Conservation (phyloP, 148 eudicot genomes). For the Persicaria maculosa region DNA sequence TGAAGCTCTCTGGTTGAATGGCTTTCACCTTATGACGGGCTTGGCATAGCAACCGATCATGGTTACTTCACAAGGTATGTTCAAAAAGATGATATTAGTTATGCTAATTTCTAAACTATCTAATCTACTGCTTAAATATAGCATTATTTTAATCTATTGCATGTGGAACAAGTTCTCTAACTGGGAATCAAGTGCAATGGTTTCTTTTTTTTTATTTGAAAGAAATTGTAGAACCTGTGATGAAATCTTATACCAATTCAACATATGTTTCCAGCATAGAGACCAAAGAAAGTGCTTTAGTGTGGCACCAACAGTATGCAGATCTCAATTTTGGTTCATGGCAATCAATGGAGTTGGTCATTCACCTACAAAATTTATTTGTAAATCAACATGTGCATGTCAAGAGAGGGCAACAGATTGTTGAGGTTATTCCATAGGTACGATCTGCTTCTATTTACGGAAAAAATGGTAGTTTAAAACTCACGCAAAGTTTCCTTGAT, state of each 20-base stretch:
- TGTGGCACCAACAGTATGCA: conserved; percentile 87
- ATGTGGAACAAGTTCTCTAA: conserved; percentile 49
- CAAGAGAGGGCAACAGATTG: conserved; percentile 62
- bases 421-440: conserved; percentile 88
- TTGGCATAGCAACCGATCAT: conserved; percentile 75
- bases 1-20: conserved; percentile 46
- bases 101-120: too few species aligned
- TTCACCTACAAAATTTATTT: conserved; percentile 73
- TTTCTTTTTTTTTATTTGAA: conserved; percentile 60
- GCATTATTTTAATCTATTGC: conserved; percentile 19
- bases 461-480: background rate
- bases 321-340: conserved; percentile 80
- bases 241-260: conserved; percentile 63
- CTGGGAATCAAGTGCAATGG: conserved; percentile 44
- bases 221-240: conserved; percentile 70
- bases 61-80: conserved; percentile 59
- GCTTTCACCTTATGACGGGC: conserved; percentile 57
- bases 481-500: too few species aligned
- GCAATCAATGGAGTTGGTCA: conserved; percentile 74
- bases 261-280: conserved; percentile 80
- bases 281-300: conserved; percentile 68
- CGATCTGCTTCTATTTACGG: background rate
- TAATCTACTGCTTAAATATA: too few species aligned
- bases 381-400: conserved; percentile 77
- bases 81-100: too few species aligned